phyloP scores from a whole-genome alignment of 176 grass and related monocot genomes.

The Oryza punctata region DNA sequence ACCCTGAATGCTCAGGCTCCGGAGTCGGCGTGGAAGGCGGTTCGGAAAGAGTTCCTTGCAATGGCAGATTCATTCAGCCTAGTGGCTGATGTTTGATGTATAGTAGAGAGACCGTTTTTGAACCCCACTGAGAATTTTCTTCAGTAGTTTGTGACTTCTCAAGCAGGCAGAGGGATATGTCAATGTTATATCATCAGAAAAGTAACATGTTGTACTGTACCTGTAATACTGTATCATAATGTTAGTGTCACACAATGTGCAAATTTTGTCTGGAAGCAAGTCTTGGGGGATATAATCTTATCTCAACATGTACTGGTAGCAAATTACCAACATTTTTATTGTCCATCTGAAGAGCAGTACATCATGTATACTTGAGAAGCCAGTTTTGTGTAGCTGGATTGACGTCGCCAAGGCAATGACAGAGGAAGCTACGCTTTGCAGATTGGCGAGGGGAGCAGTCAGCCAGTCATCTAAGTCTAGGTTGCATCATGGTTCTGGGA shows the following conservation, averaged over 20 bases:
- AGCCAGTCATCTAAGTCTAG: too few relatives aligned
- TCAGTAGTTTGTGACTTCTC: conserved; percentile 2
- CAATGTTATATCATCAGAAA: neutral
- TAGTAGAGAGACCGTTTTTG: conserved; percentile 30
- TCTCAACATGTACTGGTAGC: neutral
- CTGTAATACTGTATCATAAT: neutral
- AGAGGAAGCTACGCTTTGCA: too few relatives aligned
- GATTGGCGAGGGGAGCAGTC: too few relatives aligned
- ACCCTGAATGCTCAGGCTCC: conserved; percentile 89
- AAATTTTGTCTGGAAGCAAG: neutral
- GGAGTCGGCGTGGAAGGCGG: conserved; percentile 57
- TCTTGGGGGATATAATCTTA: neutral
- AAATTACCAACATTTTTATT: neutral
- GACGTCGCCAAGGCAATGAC: too few relatives aligned
- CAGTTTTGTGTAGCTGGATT: too few relatives aligned
- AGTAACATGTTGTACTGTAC: neutral
- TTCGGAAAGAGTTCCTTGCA: conserved; percentile 59
- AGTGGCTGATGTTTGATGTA: conserved; percentile 39
- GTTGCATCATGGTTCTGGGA: too few relatives aligned
- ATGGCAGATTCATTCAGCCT: conserved; percentile 89
- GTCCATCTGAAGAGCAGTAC: neutral
- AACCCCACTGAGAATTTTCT: neutral
- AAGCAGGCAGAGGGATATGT: neutral
- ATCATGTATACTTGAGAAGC: too few relatives aligned
- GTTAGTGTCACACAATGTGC: neutral